Percentiles rank a stretch among this genome's conserved stretches.
Evolutionary conservation across 371 early-diverging fungal species (phyloP).

Genomic region (Haplosporangium sp.): DNA sequence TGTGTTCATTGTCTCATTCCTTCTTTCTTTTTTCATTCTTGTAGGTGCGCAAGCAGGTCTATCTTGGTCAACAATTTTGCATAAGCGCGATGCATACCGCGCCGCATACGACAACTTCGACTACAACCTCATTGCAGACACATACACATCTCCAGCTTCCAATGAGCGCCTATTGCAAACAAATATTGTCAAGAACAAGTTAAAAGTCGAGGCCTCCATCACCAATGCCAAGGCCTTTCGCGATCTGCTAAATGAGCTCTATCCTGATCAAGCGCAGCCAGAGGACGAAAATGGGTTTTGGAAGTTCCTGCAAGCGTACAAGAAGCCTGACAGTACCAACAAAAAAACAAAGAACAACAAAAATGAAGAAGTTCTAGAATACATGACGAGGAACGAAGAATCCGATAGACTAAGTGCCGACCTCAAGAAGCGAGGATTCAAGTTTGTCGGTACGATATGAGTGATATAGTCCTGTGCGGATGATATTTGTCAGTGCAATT

Average conservation of each 20-base stretch:
- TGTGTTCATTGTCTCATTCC: not conserved
- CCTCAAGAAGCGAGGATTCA: slow-evolving; percentile 51
- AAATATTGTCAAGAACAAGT: slow-evolving; percentile 43
- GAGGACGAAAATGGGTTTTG: slow-evolving; percentile 48
- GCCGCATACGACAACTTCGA: slow-evolving; percentile 46
- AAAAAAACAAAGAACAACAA: not conserved
- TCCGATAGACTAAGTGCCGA: slow-evolving; percentile 47
- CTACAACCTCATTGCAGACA: slow-evolving; percentile 33
- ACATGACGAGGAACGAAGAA: slow-evolving; percentile 17
- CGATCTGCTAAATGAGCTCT: slow-evolving; percentile 34
- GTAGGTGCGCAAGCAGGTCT: slow-evolving; percentile 43
- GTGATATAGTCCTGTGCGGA: not conserved
- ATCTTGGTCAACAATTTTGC: slow-evolving; percentile 47
- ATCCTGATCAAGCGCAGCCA: slow-evolving; percentile 28
- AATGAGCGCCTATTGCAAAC: slow-evolving; percentile 40
- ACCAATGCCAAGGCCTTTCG: slow-evolving; percentile 32
- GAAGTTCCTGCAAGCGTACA: slow-evolving; percentile 39
- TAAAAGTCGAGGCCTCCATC: slow-evolving; percentile 49
- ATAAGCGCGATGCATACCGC: slow-evolving; percentile 50
- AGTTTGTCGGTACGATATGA: slow-evolving; percentile 55
- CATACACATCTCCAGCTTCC: slow-evolving; percentile 32
- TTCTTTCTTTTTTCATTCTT: not conserved
- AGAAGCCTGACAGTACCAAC: not conserved
- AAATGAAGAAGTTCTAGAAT: slow-evolving; percentile 2
- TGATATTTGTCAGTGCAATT: not conserved